Conservation (phyloP, 202 grass and related monocot species). For the Bolboschoenoplectus hybrid region DNA sequence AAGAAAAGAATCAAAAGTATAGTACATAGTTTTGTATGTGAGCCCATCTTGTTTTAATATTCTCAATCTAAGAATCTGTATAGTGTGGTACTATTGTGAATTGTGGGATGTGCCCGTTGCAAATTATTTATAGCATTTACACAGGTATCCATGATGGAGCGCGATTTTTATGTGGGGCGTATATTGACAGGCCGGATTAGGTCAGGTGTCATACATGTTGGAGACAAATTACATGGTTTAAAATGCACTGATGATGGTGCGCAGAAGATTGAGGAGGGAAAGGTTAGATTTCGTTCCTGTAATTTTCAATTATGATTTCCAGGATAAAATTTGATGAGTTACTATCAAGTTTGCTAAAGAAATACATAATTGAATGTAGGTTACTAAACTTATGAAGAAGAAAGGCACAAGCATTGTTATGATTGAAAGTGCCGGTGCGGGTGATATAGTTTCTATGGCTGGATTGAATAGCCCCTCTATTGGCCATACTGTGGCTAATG, state of each 20-base stretch:
- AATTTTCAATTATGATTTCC: neutral
- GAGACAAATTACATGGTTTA: slow-evolving; percentile 90
- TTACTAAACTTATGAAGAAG: slow-evolving; percentile 98
- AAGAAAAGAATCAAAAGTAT: neutral
- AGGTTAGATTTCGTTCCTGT: slow-evolving; percentile 49
- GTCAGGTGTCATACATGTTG: slow-evolving; percentile 73
- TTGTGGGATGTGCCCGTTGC: neutral
- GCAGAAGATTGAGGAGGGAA: slow-evolving; percentile 97
- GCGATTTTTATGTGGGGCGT: slow-evolving; percentile 96
- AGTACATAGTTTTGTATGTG: neutral
- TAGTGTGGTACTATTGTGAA: slow-evolving; percentile 15
- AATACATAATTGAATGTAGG: slow-evolving; percentile 56
- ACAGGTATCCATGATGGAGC: slow-evolving; percentile 99
- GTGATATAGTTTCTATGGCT: slow-evolving; percentile 97
- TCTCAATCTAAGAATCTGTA: slow-evolving; percentile 9
- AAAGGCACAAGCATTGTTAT: slow-evolving; percentile 81
- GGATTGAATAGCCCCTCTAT: slow-evolving; percentile 91
- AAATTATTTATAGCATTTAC: slow-evolving; percentile 35
- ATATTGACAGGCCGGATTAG: slow-evolving; percentile 94
- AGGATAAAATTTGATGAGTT: neutral
- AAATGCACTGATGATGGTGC: slow-evolving; percentile 69
- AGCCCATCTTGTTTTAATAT: neutral
- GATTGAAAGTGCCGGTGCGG: slow-evolving; percentile 84
- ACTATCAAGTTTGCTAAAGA: slow-evolving; percentile 3
- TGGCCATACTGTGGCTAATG: slow-evolving; percentile 93